Evolutionary conservation across 805 yeast genomes (phyloP).

Genomic region (Zygosaccharomyces bailii): DNA sequence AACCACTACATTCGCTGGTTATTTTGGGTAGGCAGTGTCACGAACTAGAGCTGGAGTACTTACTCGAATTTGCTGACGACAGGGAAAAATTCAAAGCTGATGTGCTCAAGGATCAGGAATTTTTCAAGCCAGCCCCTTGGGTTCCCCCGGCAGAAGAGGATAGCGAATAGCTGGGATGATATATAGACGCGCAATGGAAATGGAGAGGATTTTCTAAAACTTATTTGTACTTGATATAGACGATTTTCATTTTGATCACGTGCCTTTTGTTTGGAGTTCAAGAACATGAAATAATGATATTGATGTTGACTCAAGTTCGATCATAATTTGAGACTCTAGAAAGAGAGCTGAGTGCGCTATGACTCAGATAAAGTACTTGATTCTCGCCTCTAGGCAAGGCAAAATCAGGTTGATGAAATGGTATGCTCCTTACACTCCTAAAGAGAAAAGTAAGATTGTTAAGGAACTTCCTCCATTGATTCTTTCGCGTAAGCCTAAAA

Average conservation of each 20-base stretch:
- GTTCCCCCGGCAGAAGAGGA: constrained; percentile 48
- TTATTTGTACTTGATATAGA: background rate
- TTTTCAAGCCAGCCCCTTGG: constrained; percentile 68
- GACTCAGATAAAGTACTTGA: constrained; percentile 60
- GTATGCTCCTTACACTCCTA: constrained; percentile 80
- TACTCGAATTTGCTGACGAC: constrained; percentile 71
- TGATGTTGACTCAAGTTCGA: constrained; percentile 5
- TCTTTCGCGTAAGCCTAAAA: constrained; percentile 79
- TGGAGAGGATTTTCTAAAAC: too few species aligned
- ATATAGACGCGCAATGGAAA: too few species aligned
- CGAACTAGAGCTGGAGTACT: constrained; percentile 83
- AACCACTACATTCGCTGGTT: constrained; percentile 87
- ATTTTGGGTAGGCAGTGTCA: constrained; percentile 92
- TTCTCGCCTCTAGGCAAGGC: constrained; percentile 89
- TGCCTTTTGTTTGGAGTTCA: too few species aligned
- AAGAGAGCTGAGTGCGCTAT: constrained; percentile 12
- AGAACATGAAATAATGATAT: too few species aligned
- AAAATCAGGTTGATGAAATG: constrained; percentile 90
- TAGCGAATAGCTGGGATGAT: constrained; percentile 14
- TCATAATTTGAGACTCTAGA: background rate
- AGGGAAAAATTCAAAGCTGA: constrained; percentile 44
- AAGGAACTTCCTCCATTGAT: constrained; percentile 85
- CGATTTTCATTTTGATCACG: constrained; percentile 4
- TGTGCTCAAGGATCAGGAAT: constrained; percentile 57
- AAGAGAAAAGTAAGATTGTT: constrained; percentile 78